Evolutionary conservation across 257 asterid species (phyloP), one percentile per base, ranked within the genome.

Genomic region (Solanum chiquidenum): DNA sequence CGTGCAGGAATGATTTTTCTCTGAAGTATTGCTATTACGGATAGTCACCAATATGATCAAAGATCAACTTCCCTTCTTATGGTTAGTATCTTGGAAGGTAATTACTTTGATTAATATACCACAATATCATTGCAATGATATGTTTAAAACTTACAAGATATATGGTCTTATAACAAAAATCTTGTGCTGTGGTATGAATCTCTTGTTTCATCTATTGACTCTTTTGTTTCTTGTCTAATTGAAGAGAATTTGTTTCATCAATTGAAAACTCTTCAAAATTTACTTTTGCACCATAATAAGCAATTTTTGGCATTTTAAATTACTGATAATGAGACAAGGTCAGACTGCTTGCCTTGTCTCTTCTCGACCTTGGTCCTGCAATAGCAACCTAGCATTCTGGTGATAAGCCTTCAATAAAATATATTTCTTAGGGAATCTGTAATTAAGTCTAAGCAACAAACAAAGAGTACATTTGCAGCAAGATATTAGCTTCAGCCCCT

Each of bases 381-480:
- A 66, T 66, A 66, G 60, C 58, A 85, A 44, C 80, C 77, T 71
- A 37, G 40, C 87, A 85, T 85, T 66, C 64, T 71, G 62, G 77
- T 85, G 77, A 66, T 71, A 85, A 71, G 42, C 27, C 80, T 62
- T 85, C 29, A 49, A 62, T 85, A 85, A 71, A 85, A 85, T 88
- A 64, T 77, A 86, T 25, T 58, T 37, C 76, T 83, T 16, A 66
- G 74, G 87, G 90, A 89, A 89, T 89, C 92, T 89, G 42, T 42
- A 88, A 87, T 90, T 87, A 89, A 90, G 86, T 87, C 72, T 64
- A 60, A 49, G 33, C 60, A 21, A 86, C 86, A 38, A 87, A 85
- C 72, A 86, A 73, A 71, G 86, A 86, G 89, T 87, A 80, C 86
- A 85, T 58, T 89, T 89, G 91, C 91, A 89, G 91, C 90, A 85